A percentile compares a stretch with the other conserved stretches of the same genome.
Conservation (phyloP, 2,329 filamentous ascomycete genomes). For the Cladosporium sp. region DNA sequence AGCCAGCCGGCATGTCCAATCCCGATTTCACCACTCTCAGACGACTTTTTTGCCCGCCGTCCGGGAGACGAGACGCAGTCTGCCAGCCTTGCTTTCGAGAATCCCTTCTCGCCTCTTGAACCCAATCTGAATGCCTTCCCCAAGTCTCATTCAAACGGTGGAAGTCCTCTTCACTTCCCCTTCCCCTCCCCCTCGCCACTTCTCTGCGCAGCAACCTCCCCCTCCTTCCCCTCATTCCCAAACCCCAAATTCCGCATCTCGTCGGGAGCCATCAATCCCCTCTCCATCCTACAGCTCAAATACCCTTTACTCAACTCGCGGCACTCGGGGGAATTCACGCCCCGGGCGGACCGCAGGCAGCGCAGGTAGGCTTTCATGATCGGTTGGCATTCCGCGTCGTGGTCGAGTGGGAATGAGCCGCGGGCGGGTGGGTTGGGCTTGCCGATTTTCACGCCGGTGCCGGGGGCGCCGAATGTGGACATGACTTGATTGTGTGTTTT, state of each 20-base stretch:
- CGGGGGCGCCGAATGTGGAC: conserved; percentile 63
- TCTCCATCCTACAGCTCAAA: conserved; percentile 88
- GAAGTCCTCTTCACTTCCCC: no score
- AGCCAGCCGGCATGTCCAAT: no score
- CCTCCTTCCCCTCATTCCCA: conserved; percentile 44
- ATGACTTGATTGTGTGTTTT: conserved; percentile 16
- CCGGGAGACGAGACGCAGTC: no score
- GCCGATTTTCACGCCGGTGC: conserved; percentile 57
- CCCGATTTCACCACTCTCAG: no score
- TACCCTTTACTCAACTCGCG: conserved; percentile 84
- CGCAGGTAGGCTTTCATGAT: conserved; percentile 81
- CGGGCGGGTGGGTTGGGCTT: conserved; percentile 81
- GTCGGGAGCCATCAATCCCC: conserved; percentile 93
- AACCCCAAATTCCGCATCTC: conserved; percentile 94
- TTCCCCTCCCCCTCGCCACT: no score
- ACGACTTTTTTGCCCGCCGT: no score
- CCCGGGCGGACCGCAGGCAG: conserved; percentile 80
- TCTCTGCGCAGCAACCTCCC: no score
- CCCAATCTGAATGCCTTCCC: no score
- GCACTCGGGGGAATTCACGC: conserved; percentile 83
- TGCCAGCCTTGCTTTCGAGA: no score
- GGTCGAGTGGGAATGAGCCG: conserved; percentile 93
- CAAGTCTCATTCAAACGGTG: no score
- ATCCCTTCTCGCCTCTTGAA: no score
- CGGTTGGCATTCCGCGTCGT: conserved; percentile 91